Evolutionary conservation across 139 green algal genomes (phyloP), one percentile per base, ranked within the genome.

Genomic region (Chlamydomonas incerta): DNA sequence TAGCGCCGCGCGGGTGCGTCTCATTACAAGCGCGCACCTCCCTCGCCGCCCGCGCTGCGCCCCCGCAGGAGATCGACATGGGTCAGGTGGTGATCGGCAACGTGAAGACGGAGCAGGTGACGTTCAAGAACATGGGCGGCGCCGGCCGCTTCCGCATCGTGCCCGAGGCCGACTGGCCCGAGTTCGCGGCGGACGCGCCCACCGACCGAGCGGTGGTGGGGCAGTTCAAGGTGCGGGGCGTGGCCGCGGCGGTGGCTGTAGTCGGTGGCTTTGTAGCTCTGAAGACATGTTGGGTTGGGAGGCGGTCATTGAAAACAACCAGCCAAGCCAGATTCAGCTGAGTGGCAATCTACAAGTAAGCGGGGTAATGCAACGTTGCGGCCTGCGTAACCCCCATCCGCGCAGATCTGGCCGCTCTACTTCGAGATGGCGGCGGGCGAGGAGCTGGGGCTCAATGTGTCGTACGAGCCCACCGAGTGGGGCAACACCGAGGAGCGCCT

Each of bases 111-210:
- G 62, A 66, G 66, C 66, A 83, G 72, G 87, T 86, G 35, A 31
- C 18, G 20, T 95, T 94, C 50, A 26, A 18, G 21, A 95, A 95
- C 76, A 72, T 71, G n/a, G 92, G 92, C 0, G 92, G 92, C 0
- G 62, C 74, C 1, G 92, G 87, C 18, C 65, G 88, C 18, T 95
- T 94, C 81, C 57, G 89, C 23, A 86, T 95, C 28, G 86, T 92
- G 50, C 87, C 92, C 33, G 81, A 82, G 62, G 72, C 73, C 1
- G 52, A 85, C 29, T 93, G 88, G 88, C 88, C 90, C 11, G 58
- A 87, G 28, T 47, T 77, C 23, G 79, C 67, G n/a, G 47, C 63
- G 26, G 41, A 83, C 21, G 90, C 90, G 9, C 90, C 90, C 26
- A 69, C 74, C 15, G 90, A 93, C 41, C 74, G 88, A 18, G 87